Percentiles rank a stretch among this genome's conserved stretches.
Conservation (phyloP, 2,329 filamentous ascomycete genomes). For the Paecilomyces sp. region DNA sequence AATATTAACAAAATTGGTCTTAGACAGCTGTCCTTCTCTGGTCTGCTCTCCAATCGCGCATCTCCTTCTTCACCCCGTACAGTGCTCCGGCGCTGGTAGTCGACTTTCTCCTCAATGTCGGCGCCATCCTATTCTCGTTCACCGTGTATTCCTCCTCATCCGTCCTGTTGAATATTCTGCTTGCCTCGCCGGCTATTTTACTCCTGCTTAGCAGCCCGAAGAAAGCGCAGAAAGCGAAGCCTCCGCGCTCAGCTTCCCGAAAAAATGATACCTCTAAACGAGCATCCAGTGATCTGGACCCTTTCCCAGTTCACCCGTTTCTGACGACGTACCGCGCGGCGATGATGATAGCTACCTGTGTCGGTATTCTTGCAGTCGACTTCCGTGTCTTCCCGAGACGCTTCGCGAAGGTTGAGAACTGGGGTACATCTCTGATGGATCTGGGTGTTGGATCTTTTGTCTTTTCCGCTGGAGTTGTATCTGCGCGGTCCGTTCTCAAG, state of each 20-base stretch:
- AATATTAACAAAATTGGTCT: conserved; percentile 4
- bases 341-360: conserved; percentile 85
- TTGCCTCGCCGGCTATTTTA: conserved; percentile 63
- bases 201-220: conserved; percentile 43
- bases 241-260: conserved; percentile 15
- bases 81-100: conserved; percentile 59
- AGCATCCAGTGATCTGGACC: conserved; percentile 29
- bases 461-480: conserved; percentile 87
- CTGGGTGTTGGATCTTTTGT: conserved; percentile 96
- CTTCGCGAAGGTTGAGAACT: conserved; percentile 98
- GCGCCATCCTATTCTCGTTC: conserved; percentile 71
- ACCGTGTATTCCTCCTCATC: conserved; percentile 76
- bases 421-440: conserved; percentile 99
- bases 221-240: conserved; percentile 26
- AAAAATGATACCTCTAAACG: conserved; percentile 13
- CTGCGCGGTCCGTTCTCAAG: conserved; percentile 71
- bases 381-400: conserved; percentile 87
- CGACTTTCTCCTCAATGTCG: conserved; percentile 85
- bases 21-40: conserved; percentile 79
- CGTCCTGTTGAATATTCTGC: conserved; percentile 64
- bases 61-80: conserved; percentile 76
- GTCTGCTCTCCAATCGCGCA: conserved; percentile 78
- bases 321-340: conserved; percentile 83
- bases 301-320: conserved; percentile 79
- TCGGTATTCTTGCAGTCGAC: conserved; percentile 94